phyloP scores from a whole-genome alignment of 129 eudicot genomes.

The Lactuca sativa region DNA sequence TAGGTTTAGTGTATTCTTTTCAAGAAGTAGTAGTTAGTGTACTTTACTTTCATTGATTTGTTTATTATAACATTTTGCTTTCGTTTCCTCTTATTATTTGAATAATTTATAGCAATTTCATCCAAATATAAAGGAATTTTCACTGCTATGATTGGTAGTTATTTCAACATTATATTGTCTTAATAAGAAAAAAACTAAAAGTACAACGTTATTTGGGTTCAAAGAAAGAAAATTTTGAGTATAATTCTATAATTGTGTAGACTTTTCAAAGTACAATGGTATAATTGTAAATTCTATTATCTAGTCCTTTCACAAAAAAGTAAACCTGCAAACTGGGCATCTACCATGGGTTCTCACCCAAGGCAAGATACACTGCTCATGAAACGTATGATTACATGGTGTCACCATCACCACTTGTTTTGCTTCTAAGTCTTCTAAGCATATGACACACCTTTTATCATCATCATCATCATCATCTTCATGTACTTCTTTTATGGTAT shows the following conservation, averaged over 20 bases:
- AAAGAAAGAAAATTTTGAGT: too few species aligned
- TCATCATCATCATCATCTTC: conserved; percentile 43
- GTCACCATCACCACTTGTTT: conserved; percentile 56
- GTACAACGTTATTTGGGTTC: too few species aligned
- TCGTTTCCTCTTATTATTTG: neutral
- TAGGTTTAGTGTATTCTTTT: neutral
- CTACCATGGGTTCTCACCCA: conserved; percentile 70
- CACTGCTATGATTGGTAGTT: too few species aligned
- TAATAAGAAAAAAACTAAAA: too few species aligned
- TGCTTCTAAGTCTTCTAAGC: conserved; percentile 67
- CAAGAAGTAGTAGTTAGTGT: too few species aligned
- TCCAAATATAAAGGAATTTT: too few species aligned
- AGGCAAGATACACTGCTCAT: conserved; percentile 78
- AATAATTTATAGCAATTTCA: too few species aligned
- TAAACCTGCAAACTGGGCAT: conserved; percentile 77
- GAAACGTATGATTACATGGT: conserved; percentile 82
- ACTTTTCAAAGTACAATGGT: too few species aligned
- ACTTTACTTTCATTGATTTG: neutral
- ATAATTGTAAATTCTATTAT: neutral
- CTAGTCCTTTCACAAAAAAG: conserved; percentile 21
- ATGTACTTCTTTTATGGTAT: neutral
- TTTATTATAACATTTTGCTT: too few species aligned
- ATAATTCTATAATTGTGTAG: too few species aligned
- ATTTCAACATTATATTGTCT: too few species aligned
- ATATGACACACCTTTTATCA: conserved; percentile 62